A percentile compares a stretch with the other conserved stretches of the same genome.
Conservation (phyloP, 2,329 filamentous ascomycete genomes). For the Drechslerella stenobrocha region DNA sequence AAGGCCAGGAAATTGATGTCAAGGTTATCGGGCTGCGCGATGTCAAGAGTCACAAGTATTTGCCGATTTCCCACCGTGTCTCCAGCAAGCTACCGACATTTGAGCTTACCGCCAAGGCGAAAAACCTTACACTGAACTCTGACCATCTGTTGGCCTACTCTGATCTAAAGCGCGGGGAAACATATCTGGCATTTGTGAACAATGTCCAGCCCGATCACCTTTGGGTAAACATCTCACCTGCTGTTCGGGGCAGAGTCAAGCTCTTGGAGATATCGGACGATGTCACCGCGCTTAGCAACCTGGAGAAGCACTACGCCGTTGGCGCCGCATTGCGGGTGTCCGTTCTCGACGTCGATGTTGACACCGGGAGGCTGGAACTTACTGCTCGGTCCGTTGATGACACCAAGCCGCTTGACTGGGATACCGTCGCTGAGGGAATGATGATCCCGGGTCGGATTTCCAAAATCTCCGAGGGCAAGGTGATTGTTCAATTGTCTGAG, state of each 20-base stretch:
- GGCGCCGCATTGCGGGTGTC: slow-evolving; percentile 84
- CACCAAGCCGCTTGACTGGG: slow-evolving; percentile 66
- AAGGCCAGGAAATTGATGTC: slow-evolving; percentile 71
- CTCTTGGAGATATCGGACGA: slow-evolving; percentile 86
- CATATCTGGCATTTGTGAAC: slow-evolving; percentile 83
- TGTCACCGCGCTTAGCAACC: slow-evolving; percentile 73
- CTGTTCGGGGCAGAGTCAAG: slow-evolving; percentile 79
- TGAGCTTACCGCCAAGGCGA: slow-evolving; percentile 81
- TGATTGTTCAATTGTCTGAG: slow-evolving; percentile 84
- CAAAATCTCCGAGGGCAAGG: slow-evolving; percentile 78
- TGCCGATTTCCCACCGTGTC: slow-evolving; percentile 80
- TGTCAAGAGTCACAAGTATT: slow-evolving; percentile 83
- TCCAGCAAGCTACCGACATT: slow-evolving; percentile 73
- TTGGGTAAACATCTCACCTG: slow-evolving; percentile 89
- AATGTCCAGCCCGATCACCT: slow-evolving; percentile 77
- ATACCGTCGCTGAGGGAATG: slow-evolving; percentile 74
- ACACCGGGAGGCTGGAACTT: slow-evolving; percentile 77
- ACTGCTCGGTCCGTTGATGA: slow-evolving; percentile 69
- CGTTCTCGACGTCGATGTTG: slow-evolving; percentile 72
- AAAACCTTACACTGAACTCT: slow-evolving; percentile 61
- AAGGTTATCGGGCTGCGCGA: slow-evolving; percentile 86
- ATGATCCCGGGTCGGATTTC: slow-evolving; percentile 81
- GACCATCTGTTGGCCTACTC: slow-evolving; percentile 70
- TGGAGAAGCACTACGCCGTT: slow-evolving; percentile 79
- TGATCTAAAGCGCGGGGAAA: slow-evolving; percentile 71